These are phyloP conservation scores for Dendrobium huoshanense DNA, from an alignment of 106 monocot genomes.

Conservation along the genomic window DNA sequence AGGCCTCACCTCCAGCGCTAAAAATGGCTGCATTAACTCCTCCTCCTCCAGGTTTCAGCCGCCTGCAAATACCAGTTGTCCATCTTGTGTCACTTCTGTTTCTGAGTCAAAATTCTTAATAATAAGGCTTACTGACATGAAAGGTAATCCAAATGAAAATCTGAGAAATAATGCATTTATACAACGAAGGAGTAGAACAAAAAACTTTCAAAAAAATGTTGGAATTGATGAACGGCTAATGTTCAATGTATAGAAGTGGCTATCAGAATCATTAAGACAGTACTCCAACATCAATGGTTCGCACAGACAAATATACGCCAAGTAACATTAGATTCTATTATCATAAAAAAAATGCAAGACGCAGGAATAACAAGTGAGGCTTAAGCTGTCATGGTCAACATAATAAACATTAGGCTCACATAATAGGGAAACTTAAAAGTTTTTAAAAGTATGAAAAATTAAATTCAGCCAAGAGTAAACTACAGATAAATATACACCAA, in stretches of 20 bases:
- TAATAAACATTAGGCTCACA: no score
- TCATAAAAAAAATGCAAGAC: no score
- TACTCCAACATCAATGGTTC: no score
- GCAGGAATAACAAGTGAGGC: no score
- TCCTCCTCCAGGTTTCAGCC: constrained; percentile 84
- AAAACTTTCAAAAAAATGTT: not conserved
- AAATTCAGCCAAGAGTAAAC: no score
- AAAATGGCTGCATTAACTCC: constrained; percentile 98
- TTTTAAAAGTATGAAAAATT: no score
- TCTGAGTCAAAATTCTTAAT: not conserved
- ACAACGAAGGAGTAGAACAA: not conserved
- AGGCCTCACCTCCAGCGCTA: constrained; percentile 62
- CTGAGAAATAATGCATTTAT: not conserved
- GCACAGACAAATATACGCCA: no score
- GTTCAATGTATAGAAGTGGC: not conserved
- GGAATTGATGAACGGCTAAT: not conserved
- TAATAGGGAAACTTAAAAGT: no score
- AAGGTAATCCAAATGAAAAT: not conserved
- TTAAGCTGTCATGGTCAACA: no score
- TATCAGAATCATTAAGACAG: no score
- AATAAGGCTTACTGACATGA: not conserved
- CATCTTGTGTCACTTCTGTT: not conserved
- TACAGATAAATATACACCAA: no score
- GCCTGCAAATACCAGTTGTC: constrained; percentile 39
- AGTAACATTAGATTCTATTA: no score